phyloP scores from a whole-genome alignment of 306 rosid genomes.

The Lathyrus oleraceus region DNA sequence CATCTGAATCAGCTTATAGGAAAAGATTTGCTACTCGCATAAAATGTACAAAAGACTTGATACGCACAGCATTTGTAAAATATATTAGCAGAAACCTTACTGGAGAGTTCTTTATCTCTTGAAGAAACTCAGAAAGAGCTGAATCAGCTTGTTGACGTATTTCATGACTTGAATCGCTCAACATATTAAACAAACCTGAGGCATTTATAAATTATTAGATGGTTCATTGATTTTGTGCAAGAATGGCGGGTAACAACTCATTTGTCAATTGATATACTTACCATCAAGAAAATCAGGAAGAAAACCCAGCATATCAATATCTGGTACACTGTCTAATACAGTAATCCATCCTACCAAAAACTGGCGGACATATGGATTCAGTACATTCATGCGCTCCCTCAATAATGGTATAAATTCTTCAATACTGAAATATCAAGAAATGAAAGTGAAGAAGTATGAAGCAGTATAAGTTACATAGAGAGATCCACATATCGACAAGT shows the following conservation, averaged over 20 bases:
- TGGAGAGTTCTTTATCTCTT: conserved; percentile 95
- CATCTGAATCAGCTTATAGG: not conserved
- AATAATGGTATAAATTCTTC: conserved; percentile 96
- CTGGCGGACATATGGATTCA: conserved; percentile 95
- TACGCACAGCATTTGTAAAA: conserved; percentile 14
- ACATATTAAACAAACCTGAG: conserved; percentile 95
- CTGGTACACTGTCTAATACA: conserved; percentile 95
- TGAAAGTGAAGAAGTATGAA: conserved; percentile 31
- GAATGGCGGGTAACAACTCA: not conserved
- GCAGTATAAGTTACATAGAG: conserved; percentile 22
- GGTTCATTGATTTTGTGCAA: conserved; percentile 27
- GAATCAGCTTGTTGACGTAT: conserved; percentile 98
- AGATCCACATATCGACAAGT: conserved; percentile 21
- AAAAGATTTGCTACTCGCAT: not conserved
- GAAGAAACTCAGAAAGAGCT: conserved; percentile 97
- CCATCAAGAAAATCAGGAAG: conserved; percentile 96
- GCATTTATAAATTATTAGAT: conserved; percentile 35
- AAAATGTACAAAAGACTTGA: conserved; percentile 42
- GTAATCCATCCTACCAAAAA: conserved; percentile 99
- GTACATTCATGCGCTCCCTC: conserved; percentile 98
- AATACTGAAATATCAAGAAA: conserved; percentile 55
- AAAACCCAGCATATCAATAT: conserved; percentile 97
- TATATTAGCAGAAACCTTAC: conserved; percentile 61
- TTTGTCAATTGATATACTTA: conserved; percentile 34
- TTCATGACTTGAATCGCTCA: conserved; percentile 96